These are phyloP conservation scores for Paramecium bursaria DNA, from an alignment of 73 alveolate genomes.

Conservation along the genomic window DNA sequence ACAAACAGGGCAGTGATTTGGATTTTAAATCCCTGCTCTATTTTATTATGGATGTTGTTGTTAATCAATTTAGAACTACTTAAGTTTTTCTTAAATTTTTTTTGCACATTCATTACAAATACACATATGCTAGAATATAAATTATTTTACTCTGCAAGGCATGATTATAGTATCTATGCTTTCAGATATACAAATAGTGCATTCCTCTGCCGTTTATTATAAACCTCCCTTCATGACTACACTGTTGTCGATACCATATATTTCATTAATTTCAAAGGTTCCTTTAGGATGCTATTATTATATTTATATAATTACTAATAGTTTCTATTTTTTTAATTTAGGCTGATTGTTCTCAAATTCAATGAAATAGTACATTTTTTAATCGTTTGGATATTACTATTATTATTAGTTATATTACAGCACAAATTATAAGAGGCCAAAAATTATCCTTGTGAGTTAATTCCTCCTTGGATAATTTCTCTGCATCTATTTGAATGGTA, in stretches of 20 bases:
- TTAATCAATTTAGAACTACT: background rate
- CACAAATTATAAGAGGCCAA: too few relatives aligned
- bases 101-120: slow-evolving; percentile 42
- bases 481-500: too few relatives aligned
- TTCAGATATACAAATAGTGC: slow-evolving; percentile 38
- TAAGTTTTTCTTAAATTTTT: slow-evolving; percentile 3
- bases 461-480: too few relatives aligned
- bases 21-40: slow-evolving; percentile 22
- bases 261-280: slow-evolving; percentile 34
- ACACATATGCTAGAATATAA: too few relatives aligned
- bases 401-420: too few relatives aligned
- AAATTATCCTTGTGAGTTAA: too few relatives aligned
- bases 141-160: slow-evolving; percentile 65
- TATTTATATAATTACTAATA: background rate
- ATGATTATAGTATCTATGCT: slow-evolving; percentile 29
- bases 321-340: slow-evolving; percentile 1
- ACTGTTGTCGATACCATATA: slow-evolving; percentile 28
- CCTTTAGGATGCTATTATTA: background rate
- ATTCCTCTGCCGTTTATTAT: background rate
- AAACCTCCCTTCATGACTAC: background rate
- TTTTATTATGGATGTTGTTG: background rate
- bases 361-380: slow-evolving; percentile 9
- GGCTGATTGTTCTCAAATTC: slow-evolving; percentile 6
- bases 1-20: slow-evolving; percentile 48
- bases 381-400: too few relatives aligned